Evolutionary conservation across 75 land plant species (phyloP).

Genomic region (Cunninghamia lanceolata): DNA sequence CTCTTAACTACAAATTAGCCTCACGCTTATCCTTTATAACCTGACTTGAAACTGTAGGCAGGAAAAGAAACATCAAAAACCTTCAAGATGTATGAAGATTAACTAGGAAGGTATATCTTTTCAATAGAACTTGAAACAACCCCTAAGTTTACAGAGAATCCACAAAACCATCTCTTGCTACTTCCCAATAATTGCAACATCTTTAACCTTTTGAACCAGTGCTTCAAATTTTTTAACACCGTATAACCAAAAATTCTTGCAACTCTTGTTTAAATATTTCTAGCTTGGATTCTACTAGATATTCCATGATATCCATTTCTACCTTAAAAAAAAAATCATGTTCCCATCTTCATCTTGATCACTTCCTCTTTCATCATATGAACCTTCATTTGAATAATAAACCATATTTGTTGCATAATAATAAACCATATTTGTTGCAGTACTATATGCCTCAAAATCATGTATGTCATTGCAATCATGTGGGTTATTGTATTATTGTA

Average conservation of each 20-base stretch:
- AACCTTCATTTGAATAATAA: constrained; percentile 36
- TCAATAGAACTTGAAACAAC: too few species aligned
- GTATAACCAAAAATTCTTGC: constrained; percentile 71
- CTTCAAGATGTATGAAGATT: too few species aligned
- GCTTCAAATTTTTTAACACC: constrained; percentile 36
- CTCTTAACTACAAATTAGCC: constrained; percentile 66
- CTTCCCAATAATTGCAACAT: constrained; percentile 26
- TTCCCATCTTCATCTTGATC: neutral
- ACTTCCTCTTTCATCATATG: constrained; percentile 46
- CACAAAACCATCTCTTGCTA: too few species aligned
- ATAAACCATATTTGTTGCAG: too few species aligned
- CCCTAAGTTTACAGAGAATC: too few species aligned
- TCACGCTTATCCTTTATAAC: constrained; percentile 81
- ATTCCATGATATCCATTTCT: constrained; percentile 8
- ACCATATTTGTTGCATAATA: constrained; percentile 17
- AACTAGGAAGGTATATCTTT: too few species aligned
- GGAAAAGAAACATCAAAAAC: constrained; percentile 71
- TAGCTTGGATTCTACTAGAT: constrained; percentile 22
- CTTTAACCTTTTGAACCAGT: constrained; percentile 29
- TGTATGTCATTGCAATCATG: neutral
- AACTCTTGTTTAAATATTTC: constrained; percentile 59
- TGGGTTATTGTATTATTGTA: neutral
- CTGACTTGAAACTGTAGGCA: constrained; percentile 67
- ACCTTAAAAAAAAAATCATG: neutral
- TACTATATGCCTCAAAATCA: constrained; percentile 29